phyloP scores from a whole-genome alignment of 352 stramenopile genomes.

The Pythium plurisporium region DNA sequence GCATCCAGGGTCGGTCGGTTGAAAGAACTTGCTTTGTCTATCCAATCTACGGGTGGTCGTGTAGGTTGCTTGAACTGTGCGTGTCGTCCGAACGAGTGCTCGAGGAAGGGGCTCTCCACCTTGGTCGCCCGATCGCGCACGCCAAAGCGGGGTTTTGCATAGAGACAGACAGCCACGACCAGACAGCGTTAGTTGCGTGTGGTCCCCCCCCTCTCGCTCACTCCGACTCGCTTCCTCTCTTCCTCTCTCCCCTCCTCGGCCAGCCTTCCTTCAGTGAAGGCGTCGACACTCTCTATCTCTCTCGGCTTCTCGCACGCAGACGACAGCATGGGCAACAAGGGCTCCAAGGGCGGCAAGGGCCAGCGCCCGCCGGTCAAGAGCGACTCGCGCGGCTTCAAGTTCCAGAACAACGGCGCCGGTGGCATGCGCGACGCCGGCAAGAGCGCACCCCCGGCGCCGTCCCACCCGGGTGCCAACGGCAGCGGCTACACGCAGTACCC shows the following conservation, averaged over 20 bases:
- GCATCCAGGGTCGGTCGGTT: constrained; percentile 17
- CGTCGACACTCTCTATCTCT: constrained; percentile 9
- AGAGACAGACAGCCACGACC: constrained; percentile 15
- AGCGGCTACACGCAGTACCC: constrained; percentile 21
- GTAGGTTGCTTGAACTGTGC: constrained; percentile 20
- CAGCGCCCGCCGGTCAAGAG: constrained; percentile 77
- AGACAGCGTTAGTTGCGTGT: constrained; percentile 4
- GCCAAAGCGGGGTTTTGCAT: constrained; percentile 7
- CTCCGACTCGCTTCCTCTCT: constrained; percentile 12
- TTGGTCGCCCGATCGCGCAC: constrained; percentile 16
- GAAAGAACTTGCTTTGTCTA: background rate
- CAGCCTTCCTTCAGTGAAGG: background rate
- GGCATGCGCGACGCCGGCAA: constrained; percentile 55
- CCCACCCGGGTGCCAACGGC: constrained; percentile 21
- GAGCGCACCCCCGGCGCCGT: constrained; percentile 72
- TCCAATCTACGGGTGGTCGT: constrained; percentile 22
- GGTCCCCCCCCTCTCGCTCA: constrained; percentile 6
- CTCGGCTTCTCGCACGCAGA: constrained; percentile 4
- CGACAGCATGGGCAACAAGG: constrained; percentile 74
- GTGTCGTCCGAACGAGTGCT: constrained; percentile 6
- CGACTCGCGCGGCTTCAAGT: constrained; percentile 81
- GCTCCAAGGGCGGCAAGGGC: constrained; percentile 62
- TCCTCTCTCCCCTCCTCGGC: background rate
- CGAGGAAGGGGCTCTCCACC: constrained; percentile 9
- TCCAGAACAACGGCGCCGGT: constrained; percentile 38